phyloP scores from a whole-genome alignment of 495 filamentous ascomycete species.

The Chaetomidium leptoderma region DNA sequence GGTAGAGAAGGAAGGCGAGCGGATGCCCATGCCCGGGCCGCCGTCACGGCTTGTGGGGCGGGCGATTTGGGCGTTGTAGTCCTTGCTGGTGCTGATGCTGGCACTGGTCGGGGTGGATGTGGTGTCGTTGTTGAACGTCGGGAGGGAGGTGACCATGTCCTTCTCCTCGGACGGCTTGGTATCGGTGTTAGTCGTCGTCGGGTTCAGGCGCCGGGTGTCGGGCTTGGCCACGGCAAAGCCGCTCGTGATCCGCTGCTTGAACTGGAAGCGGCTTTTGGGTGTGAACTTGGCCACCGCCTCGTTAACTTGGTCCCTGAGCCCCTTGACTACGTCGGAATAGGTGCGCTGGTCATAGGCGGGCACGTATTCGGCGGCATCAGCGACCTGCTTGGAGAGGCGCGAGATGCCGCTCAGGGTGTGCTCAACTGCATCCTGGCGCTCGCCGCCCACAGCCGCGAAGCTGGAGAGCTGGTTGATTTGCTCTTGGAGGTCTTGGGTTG shows the following conservation, averaged over 20 bases:
- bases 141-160: slow-evolving; percentile 29
- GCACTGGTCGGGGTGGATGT: background rate
- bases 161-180: slow-evolving; percentile 17
- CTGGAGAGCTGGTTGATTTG: slow-evolving; percentile 38
- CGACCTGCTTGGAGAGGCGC: slow-evolving; percentile 39
- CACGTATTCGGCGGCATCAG: slow-evolving; percentile 42
- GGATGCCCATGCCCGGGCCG: slow-evolving; percentile 29
- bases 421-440: slow-evolving; percentile 46
- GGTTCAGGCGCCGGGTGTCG: slow-evolving; percentile 9
- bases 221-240: background rate
- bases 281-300: slow-evolving; percentile 38
- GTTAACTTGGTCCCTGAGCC: slow-evolving; percentile 42
- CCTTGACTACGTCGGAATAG: slow-evolving; percentile 43
- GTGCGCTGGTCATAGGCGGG: slow-evolving; percentile 46
- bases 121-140: too few relatives aligned
- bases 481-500: slow-evolving; percentile 37
- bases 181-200: background rate
- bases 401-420: slow-evolving; percentile 43
- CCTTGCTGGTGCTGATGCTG: slow-evolving; percentile 32
- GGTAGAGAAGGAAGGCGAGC: slow-evolving; percentile 57
- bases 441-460: slow-evolving; percentile 36
- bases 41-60: slow-evolving; percentile 1
- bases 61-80: slow-evolving; percentile 51
- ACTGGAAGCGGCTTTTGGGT: slow-evolving; percentile 45
- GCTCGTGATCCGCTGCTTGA: slow-evolving; percentile 35